Conservation (phyloP, 164 flowering plant genomes). For the Dillenia suffruticosa region DNA sequence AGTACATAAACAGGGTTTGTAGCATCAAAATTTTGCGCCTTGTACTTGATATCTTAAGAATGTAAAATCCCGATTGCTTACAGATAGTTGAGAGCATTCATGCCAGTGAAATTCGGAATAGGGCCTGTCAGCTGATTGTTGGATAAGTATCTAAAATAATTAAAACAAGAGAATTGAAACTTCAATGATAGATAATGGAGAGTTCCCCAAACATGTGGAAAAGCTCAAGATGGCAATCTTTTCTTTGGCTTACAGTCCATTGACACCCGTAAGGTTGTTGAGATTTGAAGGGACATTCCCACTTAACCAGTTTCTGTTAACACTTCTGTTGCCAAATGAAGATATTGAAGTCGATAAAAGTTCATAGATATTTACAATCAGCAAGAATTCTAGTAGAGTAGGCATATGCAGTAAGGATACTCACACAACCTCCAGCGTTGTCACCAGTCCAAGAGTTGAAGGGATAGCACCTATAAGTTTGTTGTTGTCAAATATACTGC, state of each 20-base stretch:
- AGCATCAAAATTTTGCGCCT: no score
- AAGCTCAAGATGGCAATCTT: neutral
- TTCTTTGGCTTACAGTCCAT: slow-evolving; percentile 40
- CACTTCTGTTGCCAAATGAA: slow-evolving; percentile 33
- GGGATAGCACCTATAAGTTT: slow-evolving; percentile 26
- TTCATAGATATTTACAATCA: no score
- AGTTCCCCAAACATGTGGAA: neutral
- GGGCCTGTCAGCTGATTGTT: slow-evolving; percentile 49
- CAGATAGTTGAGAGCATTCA: slow-evolving; percentile 42
- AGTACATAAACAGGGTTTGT: no score
- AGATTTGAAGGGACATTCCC: slow-evolving; percentile 45
- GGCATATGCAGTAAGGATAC: slow-evolving; percentile 5
- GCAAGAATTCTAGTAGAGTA: neutral
- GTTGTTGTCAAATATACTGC: slow-evolving; percentile 28
- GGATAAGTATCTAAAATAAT: slow-evolving; percentile 40
- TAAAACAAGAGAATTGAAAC: neutral
- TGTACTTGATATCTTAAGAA: no score
- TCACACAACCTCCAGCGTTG: slow-evolving; percentile 25
- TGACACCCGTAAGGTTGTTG: slow-evolving; percentile 37
- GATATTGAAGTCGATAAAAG: no score
- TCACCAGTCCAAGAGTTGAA: slow-evolving; percentile 18
- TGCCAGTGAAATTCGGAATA: slow-evolving; percentile 52
- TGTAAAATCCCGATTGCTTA: slow-evolving; percentile 25
- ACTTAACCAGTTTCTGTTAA: slow-evolving; percentile 42
- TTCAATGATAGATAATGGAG: neutral